Conservation (phyloP, 495 filamentous ascomycete species). For the Aspergillus bridgeri region DNA sequence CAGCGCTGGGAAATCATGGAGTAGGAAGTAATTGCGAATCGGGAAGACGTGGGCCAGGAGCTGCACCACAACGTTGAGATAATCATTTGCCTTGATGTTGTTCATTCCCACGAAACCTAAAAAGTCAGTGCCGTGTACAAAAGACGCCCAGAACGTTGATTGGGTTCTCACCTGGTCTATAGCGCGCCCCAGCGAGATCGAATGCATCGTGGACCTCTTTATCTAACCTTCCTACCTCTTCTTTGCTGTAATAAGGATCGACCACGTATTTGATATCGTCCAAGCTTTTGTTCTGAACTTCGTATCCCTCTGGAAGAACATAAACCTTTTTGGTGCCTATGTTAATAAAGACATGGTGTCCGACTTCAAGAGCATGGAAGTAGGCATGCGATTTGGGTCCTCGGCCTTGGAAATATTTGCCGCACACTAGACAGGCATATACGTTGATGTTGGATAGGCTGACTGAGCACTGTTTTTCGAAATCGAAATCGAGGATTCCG, state of each 20-base stretch:
- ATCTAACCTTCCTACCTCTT: constrained; percentile 77
- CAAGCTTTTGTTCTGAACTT: constrained; percentile 90
- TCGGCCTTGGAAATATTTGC: constrained; percentile 94
- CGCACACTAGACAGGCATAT: constrained; percentile 95
- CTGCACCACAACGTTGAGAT: constrained; percentile 95
- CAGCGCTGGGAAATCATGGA: constrained; percentile 56
- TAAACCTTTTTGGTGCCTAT: constrained; percentile 94
- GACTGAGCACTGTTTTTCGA: constrained; percentile 96
- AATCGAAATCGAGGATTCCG: constrained; percentile 85
- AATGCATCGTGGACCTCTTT: constrained; percentile 68
- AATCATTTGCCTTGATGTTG: constrained; percentile 99
- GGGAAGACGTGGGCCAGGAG: constrained; percentile 86
- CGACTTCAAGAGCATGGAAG: constrained; percentile 92
- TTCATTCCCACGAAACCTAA: constrained; percentile 95
- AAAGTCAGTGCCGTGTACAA: constrained; percentile 10
- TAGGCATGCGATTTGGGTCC: constrained; percentile 95
- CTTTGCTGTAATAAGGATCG: constrained; percentile 79
- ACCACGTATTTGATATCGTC: constrained; percentile 99
- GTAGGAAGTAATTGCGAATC: constrained; percentile 87
- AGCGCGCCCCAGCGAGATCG: constrained; percentile 77
- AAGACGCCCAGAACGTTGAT: not conserved
- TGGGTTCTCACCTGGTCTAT: constrained; percentile 63
- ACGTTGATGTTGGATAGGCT: constrained; percentile 97
- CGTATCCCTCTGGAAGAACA: constrained; percentile 94
- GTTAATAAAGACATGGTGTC: constrained; percentile 97